Base-by-base conservation (phyloP, 2,329 filamentous ascomycete genomes). In the Paracorniculantispora psalliotae region DNA sequence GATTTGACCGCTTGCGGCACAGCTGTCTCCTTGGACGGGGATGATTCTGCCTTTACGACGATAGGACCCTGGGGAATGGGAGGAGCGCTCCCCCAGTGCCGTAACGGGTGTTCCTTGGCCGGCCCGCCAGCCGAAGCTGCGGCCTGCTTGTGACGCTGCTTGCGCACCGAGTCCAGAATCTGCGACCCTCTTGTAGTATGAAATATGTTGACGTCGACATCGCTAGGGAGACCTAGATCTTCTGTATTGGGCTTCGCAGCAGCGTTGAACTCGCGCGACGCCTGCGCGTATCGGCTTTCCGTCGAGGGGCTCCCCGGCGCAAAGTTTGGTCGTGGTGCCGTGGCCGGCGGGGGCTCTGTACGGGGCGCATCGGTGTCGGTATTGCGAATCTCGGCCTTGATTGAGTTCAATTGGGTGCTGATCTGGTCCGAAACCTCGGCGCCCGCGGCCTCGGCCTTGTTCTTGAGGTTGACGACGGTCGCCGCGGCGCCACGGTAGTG, bases 201-300 rank as follows among this genome's bases (percentile, higher is more conserved):
- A 57, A 83, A 83, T 21, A 82, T 67, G 51, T 79, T 77, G 53
- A 81, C 64, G 57, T 81, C 72, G 23, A 80, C 66, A 25, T 68
- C 77, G 0, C 70, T 63, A 2, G 78, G 77, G 0, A 74, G 62
- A 33, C 75, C 72, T 10, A 72, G 65, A 26, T 68, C 66, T 30
- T 66, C 68, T 25, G 63, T 63, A 21, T 62, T 61, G 12, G 59
- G 37, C 15, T 61, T 59, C 1, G 59, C 37, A 2, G 59, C 51
- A 3, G 59, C 47, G 12, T 56, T 49, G 44, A 59, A 39, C 39
- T 52, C 28, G 28, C 43, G 48, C 30, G 48, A 53, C 13, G 48
- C 49, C 30, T 53, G 48, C 33, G 57, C 57, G 41, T 59, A 59
- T 21, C 28, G 30, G 26, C 55, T 57, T 23, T 50, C 46, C 15